Evolutionary conservation across 768 basidiomycete genomes (phyloP).

Genomic region (Pleurotus djamor): DNA sequence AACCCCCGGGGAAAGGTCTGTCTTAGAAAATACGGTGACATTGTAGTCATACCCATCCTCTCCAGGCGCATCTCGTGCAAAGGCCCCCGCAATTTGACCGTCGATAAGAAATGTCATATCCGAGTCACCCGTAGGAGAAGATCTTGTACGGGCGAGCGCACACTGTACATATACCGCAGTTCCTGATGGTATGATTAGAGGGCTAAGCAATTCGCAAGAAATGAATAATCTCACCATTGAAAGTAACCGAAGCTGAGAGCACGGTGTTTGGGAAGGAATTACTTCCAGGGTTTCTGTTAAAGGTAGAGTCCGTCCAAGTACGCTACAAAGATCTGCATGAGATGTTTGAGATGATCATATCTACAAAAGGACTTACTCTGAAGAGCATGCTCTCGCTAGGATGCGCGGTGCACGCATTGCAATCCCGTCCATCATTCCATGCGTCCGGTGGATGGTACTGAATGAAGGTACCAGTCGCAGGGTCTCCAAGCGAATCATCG

Average conservation of each 20-base stretch:
- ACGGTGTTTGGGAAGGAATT: conserved; percentile 13
- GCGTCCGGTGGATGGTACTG: conserved; percentile 26
- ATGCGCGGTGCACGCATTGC: conserved; percentile 20
- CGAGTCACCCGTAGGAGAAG: conserved; percentile 21
- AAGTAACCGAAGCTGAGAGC: conserved; percentile 24
- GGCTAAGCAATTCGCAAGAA: background rate
- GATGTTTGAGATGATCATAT: background rate
- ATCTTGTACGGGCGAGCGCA: conserved; percentile 23
- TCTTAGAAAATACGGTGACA: conserved; percentile 25
- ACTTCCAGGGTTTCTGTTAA: conserved; percentile 13
- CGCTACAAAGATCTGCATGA: background rate
- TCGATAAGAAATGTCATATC: conserved; percentile 34
- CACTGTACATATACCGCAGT: conserved; percentile 42
- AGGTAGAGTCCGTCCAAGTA: conserved; percentile 10
- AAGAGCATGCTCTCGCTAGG: conserved; percentile 16
- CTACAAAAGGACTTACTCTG: conserved; percentile 6
- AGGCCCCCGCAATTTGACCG: conserved; percentile 21
- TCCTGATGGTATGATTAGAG: conserved; percentile 20
- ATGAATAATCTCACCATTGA: conserved; percentile 27
- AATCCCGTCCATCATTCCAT: conserved; percentile 28
- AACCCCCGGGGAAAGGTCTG: conserved; percentile 14
- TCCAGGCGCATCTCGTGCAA: conserved; percentile 14
- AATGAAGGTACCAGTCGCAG: conserved; percentile 24
- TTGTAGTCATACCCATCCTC: conserved; percentile 20
- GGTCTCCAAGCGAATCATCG: conserved; percentile 35